phyloP scores from a whole-genome alignment of 805 yeast species.

The Myxozyma vanderwaltii region DNA sequence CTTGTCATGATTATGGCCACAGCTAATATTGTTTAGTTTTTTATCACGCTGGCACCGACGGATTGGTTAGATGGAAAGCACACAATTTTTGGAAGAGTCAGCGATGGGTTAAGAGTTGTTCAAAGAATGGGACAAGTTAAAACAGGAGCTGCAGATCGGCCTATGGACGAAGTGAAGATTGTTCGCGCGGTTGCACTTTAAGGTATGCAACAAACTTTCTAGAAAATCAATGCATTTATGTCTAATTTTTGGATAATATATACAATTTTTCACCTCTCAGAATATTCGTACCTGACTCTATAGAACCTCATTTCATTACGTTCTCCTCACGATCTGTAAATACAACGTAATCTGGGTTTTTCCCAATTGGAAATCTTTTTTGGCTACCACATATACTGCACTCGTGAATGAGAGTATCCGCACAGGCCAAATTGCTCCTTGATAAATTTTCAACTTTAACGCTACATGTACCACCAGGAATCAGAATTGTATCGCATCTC shows the following conservation, averaged over 20 bases:
- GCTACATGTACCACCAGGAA: conserved; percentile 52
- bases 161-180: conserved; percentile 50
- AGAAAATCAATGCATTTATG: background rate
- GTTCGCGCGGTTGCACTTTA: conserved; percentile 26
- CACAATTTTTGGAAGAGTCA: conserved; percentile 73
- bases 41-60: conserved; percentile 74
- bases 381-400: conserved; percentile 29
- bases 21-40: conserved; percentile 60
- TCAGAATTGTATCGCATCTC: conserved; percentile 54
- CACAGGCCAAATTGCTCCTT: conserved; percentile 40
- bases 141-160: conserved; percentile 49
- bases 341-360: conserved; percentile 12
- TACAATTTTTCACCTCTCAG: too few species aligned
- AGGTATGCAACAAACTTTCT: background rate
- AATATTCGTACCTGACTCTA: background rate
- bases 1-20: too few species aligned
- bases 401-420: conserved; percentile 47
- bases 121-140: conserved; percentile 60
- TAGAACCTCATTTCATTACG: background rate
- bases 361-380: conserved; percentile 34
- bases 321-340: conserved; percentile 23
- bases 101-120: conserved; percentile 47
- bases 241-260: background rate
- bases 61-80: conserved; percentile 79
- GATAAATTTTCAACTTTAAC: conserved; percentile 49